Evolutionary conservation across 1,139 yeast species (phyloP).

Genomic region (Sugiyamaella grinbergsii): DNA sequence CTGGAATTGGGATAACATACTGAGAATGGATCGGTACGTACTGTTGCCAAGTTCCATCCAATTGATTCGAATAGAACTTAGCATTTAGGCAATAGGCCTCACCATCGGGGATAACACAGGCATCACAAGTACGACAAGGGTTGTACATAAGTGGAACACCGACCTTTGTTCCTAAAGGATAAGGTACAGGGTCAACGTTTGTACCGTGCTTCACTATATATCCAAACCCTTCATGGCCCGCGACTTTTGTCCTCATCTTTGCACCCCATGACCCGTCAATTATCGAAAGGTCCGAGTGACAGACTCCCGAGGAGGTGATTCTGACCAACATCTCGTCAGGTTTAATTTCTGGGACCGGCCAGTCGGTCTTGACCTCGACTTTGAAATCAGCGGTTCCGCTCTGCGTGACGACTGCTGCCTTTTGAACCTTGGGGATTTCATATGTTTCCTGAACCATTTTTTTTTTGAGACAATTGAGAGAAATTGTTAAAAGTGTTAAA

Average conservation of each 20-base stretch:
- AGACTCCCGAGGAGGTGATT: slow-evolving; percentile 42
- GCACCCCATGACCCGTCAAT: slow-evolving; percentile 32
- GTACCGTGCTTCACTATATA: slow-evolving; percentile 34
- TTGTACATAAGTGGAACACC: slow-evolving; percentile 33
- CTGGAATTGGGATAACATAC: slow-evolving; percentile 73
- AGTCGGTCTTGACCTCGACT: slow-evolving; percentile 30
- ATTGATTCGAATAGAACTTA: slow-evolving; percentile 57
- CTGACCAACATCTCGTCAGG: slow-evolving; percentile 38
- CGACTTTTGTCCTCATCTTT: slow-evolving; percentile 19
- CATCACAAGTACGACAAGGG: slow-evolving; percentile 33
- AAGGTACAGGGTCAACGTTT: slow-evolving; percentile 27
- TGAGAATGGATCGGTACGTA: slow-evolving; percentile 76
- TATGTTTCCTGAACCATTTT: slow-evolving; percentile 9
- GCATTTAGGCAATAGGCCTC: slow-evolving; percentile 30
- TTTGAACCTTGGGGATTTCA: slow-evolving; percentile 33
- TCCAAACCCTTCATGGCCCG: slow-evolving; percentile 39
- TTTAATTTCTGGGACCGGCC: slow-evolving; percentile 38
- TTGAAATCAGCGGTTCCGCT: slow-evolving; percentile 29
- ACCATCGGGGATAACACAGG: slow-evolving; percentile 28
- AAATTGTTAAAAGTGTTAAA: no score
- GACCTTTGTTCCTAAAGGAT: slow-evolving; percentile 32
- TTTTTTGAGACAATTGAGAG: no score
- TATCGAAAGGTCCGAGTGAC: slow-evolving; percentile 44
- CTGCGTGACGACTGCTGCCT: slow-evolving; percentile 33
- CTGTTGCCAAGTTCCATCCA: slow-evolving; percentile 77